phyloP scores from a whole-genome alignment of 176 grass and related monocot genomes.

The Aegilops longissima region DNA sequence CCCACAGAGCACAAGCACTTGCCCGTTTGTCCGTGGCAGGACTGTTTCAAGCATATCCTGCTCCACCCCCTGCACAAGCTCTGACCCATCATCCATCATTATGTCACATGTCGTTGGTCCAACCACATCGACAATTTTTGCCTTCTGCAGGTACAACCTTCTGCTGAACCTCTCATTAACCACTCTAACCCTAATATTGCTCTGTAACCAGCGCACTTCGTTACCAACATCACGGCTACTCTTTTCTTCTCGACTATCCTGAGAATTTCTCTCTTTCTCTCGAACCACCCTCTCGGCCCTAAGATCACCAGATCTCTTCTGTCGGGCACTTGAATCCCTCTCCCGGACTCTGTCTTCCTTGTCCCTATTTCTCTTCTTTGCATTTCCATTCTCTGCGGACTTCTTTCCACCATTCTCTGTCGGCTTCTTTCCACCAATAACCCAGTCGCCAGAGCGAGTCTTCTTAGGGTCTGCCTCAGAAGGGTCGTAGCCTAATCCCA shows the following conservation, averaged over 20 bases:
- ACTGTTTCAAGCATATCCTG: constrained; percentile 97
- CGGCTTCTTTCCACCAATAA: constrained; percentile 40
- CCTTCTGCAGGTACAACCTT: constrained; percentile 80
- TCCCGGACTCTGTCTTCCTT: constrained; percentile 26
- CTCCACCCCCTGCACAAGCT: constrained; percentile 82
- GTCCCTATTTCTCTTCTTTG: constrained; percentile 48
- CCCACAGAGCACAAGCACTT: constrained; percentile 78
- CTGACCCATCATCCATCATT: constrained; percentile 64
- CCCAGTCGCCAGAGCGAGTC: constrained; percentile 58
- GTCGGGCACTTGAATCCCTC: constrained; percentile 15
- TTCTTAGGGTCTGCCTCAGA: constrained; percentile 73
- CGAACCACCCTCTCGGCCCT: constrained; percentile 32
- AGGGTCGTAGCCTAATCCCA: constrained; percentile 74
- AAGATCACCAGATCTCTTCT: constrained; percentile 40
- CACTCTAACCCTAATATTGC: constrained; percentile 88
- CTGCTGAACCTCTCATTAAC: constrained; percentile 70
- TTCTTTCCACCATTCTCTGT: constrained; percentile 52
- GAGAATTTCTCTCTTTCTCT: constrained; percentile 39
- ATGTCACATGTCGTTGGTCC: constrained; percentile 83
- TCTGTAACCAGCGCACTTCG: constrained; percentile 67
- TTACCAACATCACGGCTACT: not conserved
- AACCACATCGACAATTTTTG: constrained; percentile 78
- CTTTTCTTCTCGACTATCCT: constrained; percentile 37
- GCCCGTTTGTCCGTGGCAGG: constrained; percentile 65
- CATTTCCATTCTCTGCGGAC: constrained; percentile 30